Evolutionary conservation across 495 filamentous ascomycete species (phyloP).

Genomic region (Aspergillus asperescens): DNA sequence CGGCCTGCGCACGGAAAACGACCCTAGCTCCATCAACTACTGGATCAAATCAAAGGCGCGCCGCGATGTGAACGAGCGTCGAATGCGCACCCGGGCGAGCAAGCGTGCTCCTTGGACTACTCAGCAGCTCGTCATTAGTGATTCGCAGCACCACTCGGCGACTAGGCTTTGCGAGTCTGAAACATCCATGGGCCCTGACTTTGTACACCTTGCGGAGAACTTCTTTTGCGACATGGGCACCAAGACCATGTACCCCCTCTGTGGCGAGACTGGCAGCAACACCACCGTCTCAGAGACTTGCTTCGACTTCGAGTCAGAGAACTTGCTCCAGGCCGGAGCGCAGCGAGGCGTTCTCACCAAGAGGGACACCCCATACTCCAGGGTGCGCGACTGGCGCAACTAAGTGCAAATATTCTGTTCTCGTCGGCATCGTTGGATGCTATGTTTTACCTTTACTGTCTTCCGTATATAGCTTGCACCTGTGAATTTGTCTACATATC

Average conservation of each 20-base stretch:
- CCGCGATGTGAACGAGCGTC: background rate
- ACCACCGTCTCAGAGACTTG: background rate
- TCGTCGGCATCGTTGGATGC: too few species aligned
- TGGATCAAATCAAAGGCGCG: background rate
- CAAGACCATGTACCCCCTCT: conserved; percentile 5
- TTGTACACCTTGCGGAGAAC: conserved; percentile 5
- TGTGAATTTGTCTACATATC: too few species aligned
- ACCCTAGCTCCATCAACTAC: conserved; percentile 10
- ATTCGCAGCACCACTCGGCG: conserved; percentile 3
- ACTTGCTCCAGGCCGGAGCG: background rate
- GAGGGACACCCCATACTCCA: background rate
- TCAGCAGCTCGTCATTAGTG: conserved; percentile 1
- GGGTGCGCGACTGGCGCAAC: background rate
- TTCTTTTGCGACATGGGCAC: conserved; percentile 11
- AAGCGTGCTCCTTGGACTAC: conserved; percentile 5
- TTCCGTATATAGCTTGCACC: too few species aligned
- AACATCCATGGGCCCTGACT: conserved; percentile 13
- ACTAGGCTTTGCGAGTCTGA: conserved; percentile 4
- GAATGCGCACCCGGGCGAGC: background rate
- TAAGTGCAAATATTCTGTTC: too few species aligned
- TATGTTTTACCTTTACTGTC: too few species aligned
- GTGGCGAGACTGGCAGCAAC: background rate
- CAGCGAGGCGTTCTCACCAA: too few species aligned
- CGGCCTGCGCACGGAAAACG: conserved; percentile 7
- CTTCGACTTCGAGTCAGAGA: conserved; percentile 2